Base-by-base conservation (phyloP, 129 eudicot species). In the Flaveria ramosissima region DNA sequence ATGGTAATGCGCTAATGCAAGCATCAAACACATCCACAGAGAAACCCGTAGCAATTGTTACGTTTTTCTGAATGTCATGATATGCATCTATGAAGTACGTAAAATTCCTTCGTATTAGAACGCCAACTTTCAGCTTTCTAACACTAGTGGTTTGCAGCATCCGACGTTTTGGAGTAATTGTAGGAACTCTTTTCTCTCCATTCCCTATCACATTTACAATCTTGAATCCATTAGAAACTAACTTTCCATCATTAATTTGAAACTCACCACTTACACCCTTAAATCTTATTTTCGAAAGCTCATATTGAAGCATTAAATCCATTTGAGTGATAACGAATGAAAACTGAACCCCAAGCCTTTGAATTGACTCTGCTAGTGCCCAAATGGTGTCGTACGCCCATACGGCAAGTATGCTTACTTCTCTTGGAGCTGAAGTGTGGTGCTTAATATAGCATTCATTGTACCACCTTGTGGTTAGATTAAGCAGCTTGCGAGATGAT, bases 361-460 rank as follows among this genome's bases (percentile, higher is more conserved):
- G 83, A 24, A 80, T 19, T 5, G 89, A 83, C 53, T 68, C 70
- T 13, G 96, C 87, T 17, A 90, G 68, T 36, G 84, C 87, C 77
- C 77, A 81, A 55, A 76, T 59, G 8, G 87, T 73, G 78, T 90
- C 90, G 65, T 90, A 90, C 73, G 88, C 92, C 88, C 84, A 81
- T 9, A 89, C 15, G 7, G 86, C 86, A 23, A 60, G 42, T 3
- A 68, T 70, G 53, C 41, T 80, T 9, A 84, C 52, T 30, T 78
- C 83, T 52, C 56, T 26, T 17, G 55, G 19, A 39, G 82, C 79
- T 66, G 66, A 12, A 52, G 20, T 51, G 36, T 62, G 79, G 11
- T 82, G 7, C 27, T 10, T 56, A 2, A 7, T 13, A 12, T 72
- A n/a, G 17, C 51, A 70, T 68, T 78, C 77, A 59, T 60, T 80